Evolutionary conservation across 139 green algal species (phyloP), one percentile per base, ranked within the genome.

Genomic region (Limnomonas spitsbergensis): DNA sequence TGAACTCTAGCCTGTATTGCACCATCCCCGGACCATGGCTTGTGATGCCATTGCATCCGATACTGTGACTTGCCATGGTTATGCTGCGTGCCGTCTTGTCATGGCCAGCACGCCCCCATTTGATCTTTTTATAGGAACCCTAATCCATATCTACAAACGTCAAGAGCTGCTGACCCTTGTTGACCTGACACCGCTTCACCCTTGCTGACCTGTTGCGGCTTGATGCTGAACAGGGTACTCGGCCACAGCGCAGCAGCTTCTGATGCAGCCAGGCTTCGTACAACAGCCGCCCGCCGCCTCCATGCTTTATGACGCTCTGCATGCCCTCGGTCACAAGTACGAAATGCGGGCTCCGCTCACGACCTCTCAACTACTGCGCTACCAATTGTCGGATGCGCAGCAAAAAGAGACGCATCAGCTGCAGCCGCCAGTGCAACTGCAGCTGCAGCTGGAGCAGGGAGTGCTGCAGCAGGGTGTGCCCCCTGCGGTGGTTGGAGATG

Each of bases 251-350:
- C 40, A 6, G 4, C 73, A 78, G 73, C 52, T 78, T 40, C 47
- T 78, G 20, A 4, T 78, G 14, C 6, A 78, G 47, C 71, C 24
- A 29, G 29, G 3, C 73, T 42, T 61, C 4, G 68, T 77, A 37
- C 73, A 40, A 4, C 47, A n/a, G 31, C 73, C 73, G 4, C 73
- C 42, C 6, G 73, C 73, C 14, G 73, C 73, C 3, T 70, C 73
- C 4, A 69, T 70, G 52, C 52, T 78, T 40, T 78, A 78, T 32
- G 73, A 78, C 42, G 52, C 31, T 3, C 73, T 78, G 47, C 47
- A 69, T n/a, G 7, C 52, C 9, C 32, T 78, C 6, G 14, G 4
- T 7, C 73, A 78, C 20, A 78, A 78, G 47, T 78, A 74, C 26
- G 68, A 74, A 29, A 47, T 74, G 68, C 56, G 56, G 4, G 9